These are phyloP conservation scores for Cutaneotrichosporon cyanovorans DNA, from an alignment of 1,284 basidiomycete genomes.

Conservation along the genomic window DNA sequence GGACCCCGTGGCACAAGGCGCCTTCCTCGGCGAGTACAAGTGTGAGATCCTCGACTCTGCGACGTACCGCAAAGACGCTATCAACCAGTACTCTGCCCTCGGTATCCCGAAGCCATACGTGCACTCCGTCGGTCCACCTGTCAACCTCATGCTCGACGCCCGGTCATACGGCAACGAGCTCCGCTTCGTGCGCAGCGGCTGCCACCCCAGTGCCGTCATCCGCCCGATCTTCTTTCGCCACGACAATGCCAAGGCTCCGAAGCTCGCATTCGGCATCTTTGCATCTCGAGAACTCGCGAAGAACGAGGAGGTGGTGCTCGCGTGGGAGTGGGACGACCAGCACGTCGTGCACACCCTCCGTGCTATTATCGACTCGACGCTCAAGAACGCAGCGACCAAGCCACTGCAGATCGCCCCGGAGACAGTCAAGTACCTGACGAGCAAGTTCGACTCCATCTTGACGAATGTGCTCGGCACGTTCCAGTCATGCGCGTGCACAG, in stretches of 20 bases:
- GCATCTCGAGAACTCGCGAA: slow-evolving; percentile 67
- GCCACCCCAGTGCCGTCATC: slow-evolving; percentile 80
- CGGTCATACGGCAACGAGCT: slow-evolving; percentile 67
- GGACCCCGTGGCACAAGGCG: slow-evolving; percentile 21
- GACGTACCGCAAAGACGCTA: slow-evolving; percentile 46
- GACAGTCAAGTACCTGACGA: slow-evolving; percentile 41
- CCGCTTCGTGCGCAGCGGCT: slow-evolving; percentile 73
- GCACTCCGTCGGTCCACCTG: slow-evolving; percentile 68
- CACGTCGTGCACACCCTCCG: slow-evolving; percentile 72
- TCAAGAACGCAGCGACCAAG: slow-evolving; percentile 16
- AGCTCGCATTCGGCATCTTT: slow-evolving; percentile 73
- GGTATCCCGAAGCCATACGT: slow-evolving; percentile 60
- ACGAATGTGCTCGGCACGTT: slow-evolving; percentile 66
- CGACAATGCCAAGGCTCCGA: slow-evolving; percentile 28
- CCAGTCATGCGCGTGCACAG: slow-evolving; percentile 67
- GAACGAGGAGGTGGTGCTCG: slow-evolving; percentile 79
- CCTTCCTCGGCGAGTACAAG: slow-evolving; percentile 40
- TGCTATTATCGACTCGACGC: slow-evolving; percentile 25
- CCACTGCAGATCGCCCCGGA: slow-evolving; percentile 16
- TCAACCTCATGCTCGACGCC: slow-evolving; percentile 75
- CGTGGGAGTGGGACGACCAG: slow-evolving; percentile 95
- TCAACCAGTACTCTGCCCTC: slow-evolving; percentile 51
- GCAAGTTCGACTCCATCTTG: slow-evolving; percentile 62
- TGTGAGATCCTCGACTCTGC: slow-evolving; percentile 39
- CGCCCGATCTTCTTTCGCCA: slow-evolving; percentile 57